phyloP scores from a whole-genome alignment of 176 grass and related monocot genomes.

The Themeda triandra region DNA sequence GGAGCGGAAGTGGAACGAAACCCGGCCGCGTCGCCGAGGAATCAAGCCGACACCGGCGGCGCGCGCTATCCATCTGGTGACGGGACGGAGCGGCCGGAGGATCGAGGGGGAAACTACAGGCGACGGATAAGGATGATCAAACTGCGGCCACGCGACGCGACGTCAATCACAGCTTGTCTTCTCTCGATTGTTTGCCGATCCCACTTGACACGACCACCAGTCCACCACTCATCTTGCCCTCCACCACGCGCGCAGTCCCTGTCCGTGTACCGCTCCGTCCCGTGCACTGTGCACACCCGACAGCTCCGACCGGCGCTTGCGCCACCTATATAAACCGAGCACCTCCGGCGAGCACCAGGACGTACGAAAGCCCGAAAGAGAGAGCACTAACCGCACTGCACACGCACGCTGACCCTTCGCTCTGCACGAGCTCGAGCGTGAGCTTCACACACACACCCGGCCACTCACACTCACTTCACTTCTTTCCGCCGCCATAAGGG shows the following conservation, averaged over 20 bases:
- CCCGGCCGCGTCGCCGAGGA: constrained; percentile 30
- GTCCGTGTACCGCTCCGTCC: neutral
- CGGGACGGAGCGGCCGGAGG: too few species aligned
- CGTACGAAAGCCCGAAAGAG: neutral
- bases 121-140: constrained; percentile 19
- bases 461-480: neutral
- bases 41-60: neutral
- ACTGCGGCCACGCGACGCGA: neutral
- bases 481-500: neutral
- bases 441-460: neutral
- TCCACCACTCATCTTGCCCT: too few species aligned
- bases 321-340: neutral
- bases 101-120: neutral
- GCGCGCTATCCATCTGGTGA: neutral
- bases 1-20: neutral
- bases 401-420: neutral
- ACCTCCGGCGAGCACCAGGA: neutral
- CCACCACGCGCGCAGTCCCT: neutral
- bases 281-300: neutral
- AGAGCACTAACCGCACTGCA: neutral
- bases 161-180: neutral
- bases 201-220: too few species aligned
- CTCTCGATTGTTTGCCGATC: too few species aligned
- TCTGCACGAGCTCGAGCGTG: neutral
- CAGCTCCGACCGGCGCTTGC: too few species aligned